phyloP scores from a whole-genome alignment of 345 rosid species.

The Raphanus raphanistrum region DNA sequence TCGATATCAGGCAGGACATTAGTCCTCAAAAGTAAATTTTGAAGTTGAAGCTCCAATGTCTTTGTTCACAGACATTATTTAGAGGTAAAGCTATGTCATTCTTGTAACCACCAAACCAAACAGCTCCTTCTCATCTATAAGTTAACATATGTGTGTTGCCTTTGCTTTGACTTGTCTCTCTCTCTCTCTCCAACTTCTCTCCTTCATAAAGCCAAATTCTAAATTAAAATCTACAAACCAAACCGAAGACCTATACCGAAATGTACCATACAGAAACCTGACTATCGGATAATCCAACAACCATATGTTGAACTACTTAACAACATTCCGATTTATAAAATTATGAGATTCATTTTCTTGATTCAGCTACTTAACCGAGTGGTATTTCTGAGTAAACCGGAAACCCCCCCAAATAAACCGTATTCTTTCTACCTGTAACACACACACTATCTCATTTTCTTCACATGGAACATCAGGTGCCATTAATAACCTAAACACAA shows the following conservation, averaged over 20 bases:
- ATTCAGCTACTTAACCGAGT: neutral
- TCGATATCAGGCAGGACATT: constrained; percentile 23
- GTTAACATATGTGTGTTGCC: neutral
- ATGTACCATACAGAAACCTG: neutral
- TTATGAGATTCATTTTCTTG: neutral
- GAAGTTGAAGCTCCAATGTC: constrained; percentile 34
- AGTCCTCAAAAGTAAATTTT: constrained; percentile 24
- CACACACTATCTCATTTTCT: constrained; percentile 13
- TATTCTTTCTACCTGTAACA: neutral
- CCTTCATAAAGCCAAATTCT: constrained; percentile 55
- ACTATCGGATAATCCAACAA: neutral
- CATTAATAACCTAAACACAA: constrained; percentile 64
- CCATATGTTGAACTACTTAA: neutral
- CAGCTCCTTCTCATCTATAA: constrained; percentile 34
- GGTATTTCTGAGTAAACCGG: neutral
- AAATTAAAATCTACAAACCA: neutral
- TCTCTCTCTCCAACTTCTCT: constrained; percentile 44
- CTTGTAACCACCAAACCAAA: constrained; percentile 68
- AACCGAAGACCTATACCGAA: constrained; percentile 3
- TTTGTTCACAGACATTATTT: constrained; percentile 49
- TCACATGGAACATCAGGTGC: constrained; percentile 26
- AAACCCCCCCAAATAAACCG: neutral
- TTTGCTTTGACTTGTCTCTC: constrained; percentile 10
- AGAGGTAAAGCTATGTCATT: constrained; percentile 60
- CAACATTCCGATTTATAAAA: neutral